Evolutionary conservation across 176 grass and related monocot genomes (phyloP), one percentile per base, ranked within the genome.

Genomic region (Triticum aestivum): DNA sequence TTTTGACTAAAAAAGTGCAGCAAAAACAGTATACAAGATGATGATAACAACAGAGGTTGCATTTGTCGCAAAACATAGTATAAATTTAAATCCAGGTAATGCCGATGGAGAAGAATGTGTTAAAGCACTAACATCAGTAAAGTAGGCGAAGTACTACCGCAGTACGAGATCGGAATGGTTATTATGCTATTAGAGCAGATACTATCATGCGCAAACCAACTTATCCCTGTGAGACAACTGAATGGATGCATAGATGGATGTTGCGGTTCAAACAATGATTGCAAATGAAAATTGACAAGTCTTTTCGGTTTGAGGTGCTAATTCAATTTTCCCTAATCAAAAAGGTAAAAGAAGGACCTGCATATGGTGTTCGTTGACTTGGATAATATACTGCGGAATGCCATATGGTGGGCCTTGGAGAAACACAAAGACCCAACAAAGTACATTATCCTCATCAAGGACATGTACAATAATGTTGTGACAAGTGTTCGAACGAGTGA

Each of bases 131-230:
- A 52, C 38, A 71, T 38, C 77, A 78, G 12, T 49, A 34, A 58
- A 70, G 35, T 5, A 33, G 62, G n/a, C 20, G 29, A 75, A 70
- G 62, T 73, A 54, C 20, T 17, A 17, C 4, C 32, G 12, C 12
- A 44, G 6, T 54, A 78, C 69, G 29, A 70, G 71, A 38, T 39
- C 75, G 10, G 21, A 35, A 20, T 51, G 51, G 38, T 78, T 83
- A 65, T 65, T 35, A 77, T 76, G 27, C 7, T 78, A 67, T 52
- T 85, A 13, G 61, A 66, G 39, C 33, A n/a, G 30, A 66, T 65
- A 67, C 18, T 71, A 72, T 24, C 38, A 78, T 47, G 78, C 42
- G 23, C 54, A 77, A 77, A 86, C 14, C 3, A 69, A 77, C 38
- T 29, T 84, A 34, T 4, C 52, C 23, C 6, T 5, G 0, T 29